Evolutionary conservation across 164 flowering plant genomes (phyloP), one percentile per base, ranked within the genome.

Genomic region (Brasenia schreberi): DNA sequence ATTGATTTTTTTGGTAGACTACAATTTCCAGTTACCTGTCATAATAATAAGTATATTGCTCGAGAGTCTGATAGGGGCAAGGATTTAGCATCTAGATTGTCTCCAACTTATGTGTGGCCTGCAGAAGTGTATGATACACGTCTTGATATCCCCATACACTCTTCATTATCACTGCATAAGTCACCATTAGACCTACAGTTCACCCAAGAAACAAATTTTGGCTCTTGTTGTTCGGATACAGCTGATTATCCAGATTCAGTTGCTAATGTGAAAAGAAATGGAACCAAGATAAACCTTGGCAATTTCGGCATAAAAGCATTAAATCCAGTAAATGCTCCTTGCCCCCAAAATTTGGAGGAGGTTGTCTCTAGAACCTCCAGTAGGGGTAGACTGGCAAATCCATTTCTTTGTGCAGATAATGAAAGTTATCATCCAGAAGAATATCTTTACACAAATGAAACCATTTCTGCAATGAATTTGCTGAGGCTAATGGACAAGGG

Each of bases 401-500:
- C 77, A 63, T 69, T 70, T 65, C 19, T 71, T 69, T 61, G 63
- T 53, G 65, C 64, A 56, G 76, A 66, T 43, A 74, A 71, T 61
- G 78, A 71, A 65, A 65, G 59, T 61, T 77, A 59, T 75, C 75
- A 69, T 49, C 67, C 75, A 39, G 76, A 73, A 62, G 18, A 27
- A 42, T 88, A 83, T 73, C 62, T 79, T n/a, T 77, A 74, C 77
- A 66, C 84, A 60, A 84, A 83, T 76, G 90, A 87, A 16, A 71
- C 83, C 12, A 77, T 85, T 60, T 75, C 92, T 27, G 92, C 96
- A 2, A 78, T 83, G 89, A 77, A 85, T 79, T 76, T 89, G 62
- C 87, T 89, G 42, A 84, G 82, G 78, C 83, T 87, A 62, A 81
- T 85, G 92, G 78, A 84, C 75, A 77, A 82, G 27, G 75, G 80